Percentiles rank a stretch among this genome's conserved stretches.
Evolutionary conservation across 1,284 basidiomycete species (phyloP).

Genomic region (Ceratorhiza oryzae-sativae): DNA sequence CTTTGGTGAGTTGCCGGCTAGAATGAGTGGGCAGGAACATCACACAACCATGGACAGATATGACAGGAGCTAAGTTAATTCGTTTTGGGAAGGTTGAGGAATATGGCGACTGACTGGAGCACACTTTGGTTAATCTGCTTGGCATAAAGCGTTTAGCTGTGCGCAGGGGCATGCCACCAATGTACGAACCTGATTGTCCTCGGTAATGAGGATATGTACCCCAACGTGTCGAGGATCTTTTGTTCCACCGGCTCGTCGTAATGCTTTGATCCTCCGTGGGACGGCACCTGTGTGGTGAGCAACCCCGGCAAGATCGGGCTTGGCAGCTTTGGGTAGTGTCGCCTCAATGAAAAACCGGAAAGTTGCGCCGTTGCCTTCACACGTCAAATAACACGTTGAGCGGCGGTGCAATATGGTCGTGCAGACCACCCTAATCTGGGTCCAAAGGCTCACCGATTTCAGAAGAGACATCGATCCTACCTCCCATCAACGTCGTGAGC

Average conservation of each 20-base stretch:
- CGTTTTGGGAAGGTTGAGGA: background rate
- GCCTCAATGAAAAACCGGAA: constrained; percentile 48
- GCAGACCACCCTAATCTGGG: background rate
- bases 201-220: constrained; percentile 46
- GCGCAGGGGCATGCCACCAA: background rate
- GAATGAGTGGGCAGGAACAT: constrained; percentile 8
- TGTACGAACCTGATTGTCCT: constrained; percentile 47
- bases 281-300: constrained; percentile 4
- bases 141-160: background rate
- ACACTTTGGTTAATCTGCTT: constrained; percentile 45
- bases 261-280: constrained; percentile 22
- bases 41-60: background rate
- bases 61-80: constrained; percentile 4
- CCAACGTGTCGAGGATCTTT: constrained; percentile 33
- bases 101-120: constrained; percentile 43
- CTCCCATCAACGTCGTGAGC: constrained; percentile 48
- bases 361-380: constrained; percentile 46
- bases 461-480: constrained; percentile 47
- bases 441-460: constrained; percentile 34
- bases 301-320: constrained; percentile 28
- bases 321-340: constrained; percentile 30
- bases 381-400: background rate
- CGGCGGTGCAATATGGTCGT: background rate
- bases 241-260: constrained; percentile 24
- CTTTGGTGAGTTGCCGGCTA: constrained; percentile 47